Conservation (phyloP, 1,284 basidiomycete species). For the Rhodotorula sp. region DNA sequence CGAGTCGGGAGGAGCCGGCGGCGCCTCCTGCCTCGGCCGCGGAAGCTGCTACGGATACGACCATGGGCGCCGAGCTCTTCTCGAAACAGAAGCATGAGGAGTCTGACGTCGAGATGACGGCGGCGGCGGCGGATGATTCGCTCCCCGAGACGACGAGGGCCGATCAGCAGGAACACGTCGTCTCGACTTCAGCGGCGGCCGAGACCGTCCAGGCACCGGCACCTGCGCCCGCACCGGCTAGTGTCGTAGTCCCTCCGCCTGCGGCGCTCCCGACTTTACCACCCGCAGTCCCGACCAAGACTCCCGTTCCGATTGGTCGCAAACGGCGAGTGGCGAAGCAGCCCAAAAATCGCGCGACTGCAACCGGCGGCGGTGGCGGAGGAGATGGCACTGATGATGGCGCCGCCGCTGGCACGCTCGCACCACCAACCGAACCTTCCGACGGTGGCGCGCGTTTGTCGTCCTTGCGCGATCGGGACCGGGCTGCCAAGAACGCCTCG, state of each 20-base stretch:
- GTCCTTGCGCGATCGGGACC: not conserved
- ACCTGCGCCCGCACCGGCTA: not conserved
- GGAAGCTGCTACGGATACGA: not conserved
- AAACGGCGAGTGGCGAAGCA: slow-evolving; percentile 29
- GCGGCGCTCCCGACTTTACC: not conserved
- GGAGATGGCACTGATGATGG: not conserved
- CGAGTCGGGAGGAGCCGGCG: not conserved
- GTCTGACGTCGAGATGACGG: no score
- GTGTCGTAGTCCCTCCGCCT: not conserved
- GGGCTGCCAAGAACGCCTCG: not conserved
- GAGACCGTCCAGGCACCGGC: not conserved
- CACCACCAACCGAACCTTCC: not conserved
- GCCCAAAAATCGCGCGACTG: not conserved
- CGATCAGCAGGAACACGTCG: not conserved
- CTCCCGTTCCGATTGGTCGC: slow-evolving; percentile 14
- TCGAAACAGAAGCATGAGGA: not conserved
- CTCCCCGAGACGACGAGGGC: not conserved
- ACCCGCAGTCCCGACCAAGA: not conserved
- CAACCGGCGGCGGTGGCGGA: not conserved
- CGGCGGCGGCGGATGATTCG: not conserved
- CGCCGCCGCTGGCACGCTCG: not conserved
- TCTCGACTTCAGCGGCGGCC: not conserved
- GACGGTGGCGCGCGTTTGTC: slow-evolving; percentile 1
- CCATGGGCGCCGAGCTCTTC: not conserved
- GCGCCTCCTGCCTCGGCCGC: not conserved